Base-by-base conservation (phyloP, 805 yeast species). In the Wickerhamiella lipophila region DNA sequence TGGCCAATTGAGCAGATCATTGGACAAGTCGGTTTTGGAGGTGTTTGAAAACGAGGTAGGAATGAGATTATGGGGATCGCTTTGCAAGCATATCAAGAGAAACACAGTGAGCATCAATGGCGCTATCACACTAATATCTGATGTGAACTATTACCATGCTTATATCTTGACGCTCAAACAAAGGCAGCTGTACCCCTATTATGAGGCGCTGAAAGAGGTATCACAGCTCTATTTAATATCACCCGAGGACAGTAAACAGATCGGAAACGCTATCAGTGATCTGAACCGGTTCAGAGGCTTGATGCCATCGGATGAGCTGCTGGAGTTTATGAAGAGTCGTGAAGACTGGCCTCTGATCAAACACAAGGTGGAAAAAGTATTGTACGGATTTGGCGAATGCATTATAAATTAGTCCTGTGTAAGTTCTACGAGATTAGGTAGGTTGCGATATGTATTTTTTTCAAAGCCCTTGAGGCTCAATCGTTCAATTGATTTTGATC, bases 41-140 rank as follows among this genome's bases (percentile, higher is more conserved):
- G 94, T 89, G 0, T 92, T 87, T 60, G 92, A 88, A 57, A 95
- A 88, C 60, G 98, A 92, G 59, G 79, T 89, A 29, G 95, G 95
- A 0, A 84, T 86, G 62, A 64, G 97, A 39, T 80, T 92, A 52
- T 86, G 85, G 59, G 78, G 75, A 34, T 70, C 79, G 1, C 67
- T 92, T 25, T 83, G 85, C 38, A 87, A 85, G 60, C 76, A 83
- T 50, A 71, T 92, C 50, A 85, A 87, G 56, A 72, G 75, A 45
- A 78, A 22, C 21, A 36, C 79, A 0, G 76, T 89, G 1, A 83
- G 94, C 3, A 79, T 78, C 2, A 74, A 73, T 11, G 97, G 98
- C 2, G 95, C 96, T 0, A 74, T 86, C 22, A 78, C 76, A 46
- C 72, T 89, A 49, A 86, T 87, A 22, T 74, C 83, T 16, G 98